Conservation (phyloP, 192 early-diverging fungal genomes). For the Funneliformis mosseae region DNA sequence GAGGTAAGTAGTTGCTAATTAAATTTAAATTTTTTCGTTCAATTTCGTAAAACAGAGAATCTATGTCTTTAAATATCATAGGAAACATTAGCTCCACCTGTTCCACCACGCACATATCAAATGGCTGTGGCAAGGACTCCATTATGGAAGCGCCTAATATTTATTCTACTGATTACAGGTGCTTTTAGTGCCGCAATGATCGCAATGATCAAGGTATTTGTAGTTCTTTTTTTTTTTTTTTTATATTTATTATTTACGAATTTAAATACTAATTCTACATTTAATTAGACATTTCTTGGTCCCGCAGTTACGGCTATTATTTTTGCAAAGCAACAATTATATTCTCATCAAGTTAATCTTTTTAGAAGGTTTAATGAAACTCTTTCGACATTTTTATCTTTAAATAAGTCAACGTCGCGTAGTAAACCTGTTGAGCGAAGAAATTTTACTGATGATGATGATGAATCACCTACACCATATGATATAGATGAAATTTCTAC, state of each 20-base stretch:
- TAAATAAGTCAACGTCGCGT: neutral
- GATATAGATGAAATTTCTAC: conserved; percentile 19
- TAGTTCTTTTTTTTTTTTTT: neutral
- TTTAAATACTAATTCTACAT: conserved; percentile 4
- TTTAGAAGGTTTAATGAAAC: conserved; percentile 19
- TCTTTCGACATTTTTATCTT: conserved; percentile 10
- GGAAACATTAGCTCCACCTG: neutral
- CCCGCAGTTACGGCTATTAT: neutral
- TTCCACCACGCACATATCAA: conserved; percentile 31
- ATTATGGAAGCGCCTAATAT: neutral
- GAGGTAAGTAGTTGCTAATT: neutral
- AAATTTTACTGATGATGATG: conserved; percentile 1
- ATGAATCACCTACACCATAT: neutral
- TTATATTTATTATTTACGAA: neutral
- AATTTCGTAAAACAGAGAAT: neutral
- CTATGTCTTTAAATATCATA: neutral
- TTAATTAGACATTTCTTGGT: conserved; percentile 23
- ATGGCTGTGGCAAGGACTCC: neutral
- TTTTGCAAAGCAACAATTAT: conserved; percentile 25
- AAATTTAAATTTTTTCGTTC: neutral
- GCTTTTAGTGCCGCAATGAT: neutral
- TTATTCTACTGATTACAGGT: conserved; percentile 14
- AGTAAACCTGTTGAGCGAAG: neutral
- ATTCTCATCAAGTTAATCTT: conserved; percentile 24
- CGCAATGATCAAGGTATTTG: neutral